phyloP scores from a whole-genome alignment of 2,329 filamentous ascomycete species.

The Fusarium albidum region DNA sequence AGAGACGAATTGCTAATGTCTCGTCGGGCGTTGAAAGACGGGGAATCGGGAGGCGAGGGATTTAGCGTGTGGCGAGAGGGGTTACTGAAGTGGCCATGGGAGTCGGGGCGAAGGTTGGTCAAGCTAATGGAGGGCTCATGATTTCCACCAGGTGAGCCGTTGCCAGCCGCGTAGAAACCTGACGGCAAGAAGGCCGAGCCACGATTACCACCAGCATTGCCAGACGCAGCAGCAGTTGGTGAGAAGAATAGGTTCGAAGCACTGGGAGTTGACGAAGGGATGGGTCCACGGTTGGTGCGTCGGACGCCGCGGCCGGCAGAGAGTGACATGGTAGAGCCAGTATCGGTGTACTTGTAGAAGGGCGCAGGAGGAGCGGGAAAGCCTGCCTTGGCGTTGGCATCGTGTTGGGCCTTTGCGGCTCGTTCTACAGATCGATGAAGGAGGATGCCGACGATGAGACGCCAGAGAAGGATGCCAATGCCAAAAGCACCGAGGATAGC shows the following conservation, averaged over 20 bases:
- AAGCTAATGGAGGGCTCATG: conserved; percentile 65
- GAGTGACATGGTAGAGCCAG: conserved; percentile 62
- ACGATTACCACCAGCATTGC: conserved; percentile 69
- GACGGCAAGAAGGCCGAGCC: conserved; percentile 86
- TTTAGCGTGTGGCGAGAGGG: conserved; percentile 53
- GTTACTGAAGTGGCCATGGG: conserved; percentile 56
- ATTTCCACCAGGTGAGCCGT: conserved; percentile 56
- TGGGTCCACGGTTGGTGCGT: conserved; percentile 60
- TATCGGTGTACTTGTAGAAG: conserved; percentile 72
- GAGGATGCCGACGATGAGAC: conserved; percentile 85
- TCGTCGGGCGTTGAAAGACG: conserved; percentile 58
- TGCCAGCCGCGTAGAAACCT: conserved; percentile 85
- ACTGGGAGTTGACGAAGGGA: conserved; percentile 65
- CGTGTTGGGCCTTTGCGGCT: conserved; percentile 78
- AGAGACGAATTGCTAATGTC: conserved; percentile 71
- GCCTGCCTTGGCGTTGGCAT: conserved; percentile 73
- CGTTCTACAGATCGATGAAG: conserved; percentile 90
- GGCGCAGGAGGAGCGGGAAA: conserved; percentile 66
- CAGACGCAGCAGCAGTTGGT: conserved; percentile 80
- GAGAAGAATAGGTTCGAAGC: conserved; percentile 90
- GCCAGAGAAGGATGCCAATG: conserved; percentile 86
- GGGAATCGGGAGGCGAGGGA: conserved; percentile 71
- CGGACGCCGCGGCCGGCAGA: conserved; percentile 59
- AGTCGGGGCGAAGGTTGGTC: conserved; percentile 68
- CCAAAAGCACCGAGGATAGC: conserved; percentile 86